These are phyloP conservation scores for Warburgia ugandensis DNA, from an alignment of 164 flowering plant species.

Conservation along the genomic window DNA sequence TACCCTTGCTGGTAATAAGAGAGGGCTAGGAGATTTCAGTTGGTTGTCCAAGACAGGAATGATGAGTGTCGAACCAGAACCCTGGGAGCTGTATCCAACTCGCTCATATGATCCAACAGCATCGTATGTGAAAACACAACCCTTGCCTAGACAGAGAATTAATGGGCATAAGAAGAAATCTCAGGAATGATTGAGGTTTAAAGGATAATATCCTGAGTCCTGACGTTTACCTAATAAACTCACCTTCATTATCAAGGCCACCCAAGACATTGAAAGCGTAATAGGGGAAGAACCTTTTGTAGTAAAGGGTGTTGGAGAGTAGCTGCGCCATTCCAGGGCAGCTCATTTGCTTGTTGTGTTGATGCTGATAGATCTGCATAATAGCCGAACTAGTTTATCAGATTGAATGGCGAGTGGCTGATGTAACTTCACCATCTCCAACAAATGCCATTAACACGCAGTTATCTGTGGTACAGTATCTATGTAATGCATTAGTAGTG, in stretches of 20 bases:
- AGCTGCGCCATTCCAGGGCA: slow-evolving; percentile 98
- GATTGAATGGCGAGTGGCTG: too few species aligned
- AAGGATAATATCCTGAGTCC: too few species aligned
- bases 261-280: slow-evolving; percentile 94
- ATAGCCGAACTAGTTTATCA: too few species aligned
- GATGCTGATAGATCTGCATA: slow-evolving; percentile 96
- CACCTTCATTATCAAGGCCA: slow-evolving; percentile 90
- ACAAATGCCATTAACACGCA: too few species aligned
- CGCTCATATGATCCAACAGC: slow-evolving; percentile 98
- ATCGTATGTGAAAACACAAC: slow-evolving; percentile 97
- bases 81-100: slow-evolving; percentile 94
- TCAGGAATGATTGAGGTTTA: too few species aligned
- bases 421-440: too few species aligned
- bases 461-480: too few species aligned
- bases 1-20: slow-evolving; percentile 79
- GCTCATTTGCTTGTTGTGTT: slow-evolving; percentile 98
- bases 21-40: slow-evolving; percentile 96
- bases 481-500: too few species aligned
- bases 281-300: slow-evolving; percentile 95
- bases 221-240: background rate
- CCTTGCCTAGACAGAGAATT: too few species aligned
- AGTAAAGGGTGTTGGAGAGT: slow-evolving; percentile 92
- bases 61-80: slow-evolving; percentile 90
- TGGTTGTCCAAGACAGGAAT: slow-evolving; percentile 94
- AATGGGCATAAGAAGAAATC: too few species aligned